A percentile compares a stretch with the other conserved stretches of the same genome.
phyloP scores from a whole-genome alignment of 2,329 filamentous ascomycete genomes.

The Cordyceps pruinosa region DNA sequence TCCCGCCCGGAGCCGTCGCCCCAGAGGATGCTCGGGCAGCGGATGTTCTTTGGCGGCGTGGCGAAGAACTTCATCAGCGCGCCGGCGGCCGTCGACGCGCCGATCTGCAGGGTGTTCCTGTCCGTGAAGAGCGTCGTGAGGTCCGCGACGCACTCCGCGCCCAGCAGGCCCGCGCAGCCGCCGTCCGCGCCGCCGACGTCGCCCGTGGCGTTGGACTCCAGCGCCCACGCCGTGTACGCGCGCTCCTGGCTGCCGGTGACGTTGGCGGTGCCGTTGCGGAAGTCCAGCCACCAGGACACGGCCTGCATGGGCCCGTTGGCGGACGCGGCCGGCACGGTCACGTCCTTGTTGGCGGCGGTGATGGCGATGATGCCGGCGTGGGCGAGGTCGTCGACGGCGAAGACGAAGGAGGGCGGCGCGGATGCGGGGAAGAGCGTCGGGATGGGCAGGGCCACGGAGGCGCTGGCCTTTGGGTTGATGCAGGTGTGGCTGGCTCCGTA shows the following conservation, averaged over 20 bases:
- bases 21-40: not conserved
- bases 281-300: constrained; percentile 8
- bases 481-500: not conserved
- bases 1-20: not conserved
- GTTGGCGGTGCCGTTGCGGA: constrained; percentile 5
- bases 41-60: not conserved
- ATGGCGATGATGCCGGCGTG: constrained; percentile 6
- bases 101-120: not conserved
- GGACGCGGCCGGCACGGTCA: not conserved
- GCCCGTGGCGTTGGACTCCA: constrained; percentile 5
- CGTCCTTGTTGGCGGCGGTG: constrained; percentile 4
- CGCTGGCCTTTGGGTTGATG: not conserved
- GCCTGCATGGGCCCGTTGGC: constrained; percentile 5
- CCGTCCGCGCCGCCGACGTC: constrained; percentile 10
- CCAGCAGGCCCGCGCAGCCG: constrained; percentile 7
- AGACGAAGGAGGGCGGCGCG: constrained; percentile 4
- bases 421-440: constrained; percentile 5
- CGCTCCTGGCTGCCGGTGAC: not conserved
- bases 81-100: not conserved
- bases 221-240: constrained; percentile 5
- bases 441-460: not conserved
- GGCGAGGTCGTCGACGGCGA: constrained; percentile 2
- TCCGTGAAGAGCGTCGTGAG: constrained; percentile 4
- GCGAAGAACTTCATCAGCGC: constrained; percentile 7
- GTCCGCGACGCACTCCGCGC: not conserved